Percentiles rank a stretch among this genome's conserved stretches.
These are phyloP conservation scores for Arthroderma sp. DNA, from an alignment of 2,329 filamentous ascomycete species.

Conservation along the genomic window DNA sequence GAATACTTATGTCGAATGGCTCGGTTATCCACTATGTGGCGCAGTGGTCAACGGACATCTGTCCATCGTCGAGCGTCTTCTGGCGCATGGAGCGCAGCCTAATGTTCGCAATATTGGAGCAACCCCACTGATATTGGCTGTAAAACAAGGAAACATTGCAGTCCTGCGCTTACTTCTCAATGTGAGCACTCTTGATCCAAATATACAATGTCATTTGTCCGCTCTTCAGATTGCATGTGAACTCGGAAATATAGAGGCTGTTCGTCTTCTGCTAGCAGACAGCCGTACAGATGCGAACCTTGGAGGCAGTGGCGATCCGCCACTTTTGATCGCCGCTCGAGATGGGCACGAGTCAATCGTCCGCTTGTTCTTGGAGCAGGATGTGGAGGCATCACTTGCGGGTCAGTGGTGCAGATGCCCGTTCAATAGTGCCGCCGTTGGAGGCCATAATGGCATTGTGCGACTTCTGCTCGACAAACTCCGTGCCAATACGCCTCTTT, in stretches of 20 bases:
- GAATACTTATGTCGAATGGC: background rate
- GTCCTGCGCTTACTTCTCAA: background rate
- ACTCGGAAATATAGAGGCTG: background rate
- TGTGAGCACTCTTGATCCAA: background rate
- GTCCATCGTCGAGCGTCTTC: background rate
- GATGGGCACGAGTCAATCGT: background rate
- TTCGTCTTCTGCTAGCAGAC: background rate
- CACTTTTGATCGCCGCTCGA: background rate
- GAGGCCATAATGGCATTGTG: background rate
- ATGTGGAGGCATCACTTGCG: background rate
- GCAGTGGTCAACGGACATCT: background rate
- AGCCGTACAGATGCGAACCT: background rate
- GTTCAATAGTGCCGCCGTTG: background rate
- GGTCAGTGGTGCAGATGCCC: background rate
- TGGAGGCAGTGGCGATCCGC: background rate
- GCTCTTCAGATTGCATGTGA: background rate
- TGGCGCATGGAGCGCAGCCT: background rate
- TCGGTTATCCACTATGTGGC: background rate
- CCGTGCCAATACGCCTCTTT: background rate
- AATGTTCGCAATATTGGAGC: background rate
- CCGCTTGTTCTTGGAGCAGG: background rate
- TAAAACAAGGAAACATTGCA: background rate
- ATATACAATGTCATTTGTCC: background rate
- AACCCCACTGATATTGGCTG: background rate
- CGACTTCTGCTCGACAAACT: background rate